Evolutionary conservation across 257 asterid species (phyloP).

Genomic region (Misopates orontium): DNA sequence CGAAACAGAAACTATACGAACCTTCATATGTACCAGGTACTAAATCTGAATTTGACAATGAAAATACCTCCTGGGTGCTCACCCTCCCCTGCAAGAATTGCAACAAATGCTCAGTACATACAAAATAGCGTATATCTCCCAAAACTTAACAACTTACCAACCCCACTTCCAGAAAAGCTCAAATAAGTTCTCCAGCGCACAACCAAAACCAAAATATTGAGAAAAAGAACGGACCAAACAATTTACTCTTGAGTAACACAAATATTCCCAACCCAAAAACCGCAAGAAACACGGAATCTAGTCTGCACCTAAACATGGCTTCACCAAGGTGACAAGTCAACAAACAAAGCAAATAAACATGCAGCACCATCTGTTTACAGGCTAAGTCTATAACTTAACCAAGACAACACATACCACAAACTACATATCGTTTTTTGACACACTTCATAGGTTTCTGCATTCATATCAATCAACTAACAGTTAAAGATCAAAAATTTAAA

Average conservation of each 20-base stretch:
- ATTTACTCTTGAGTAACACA: no score
- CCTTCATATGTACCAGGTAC: constrained; percentile 99
- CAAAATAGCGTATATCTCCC: not conserved
- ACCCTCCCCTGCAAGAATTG: constrained; percentile 74
- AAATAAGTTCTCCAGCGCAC: not conserved
- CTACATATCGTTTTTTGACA: not conserved
- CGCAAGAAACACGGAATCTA: not conserved
- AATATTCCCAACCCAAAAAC: not conserved
- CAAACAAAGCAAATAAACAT: not conserved
- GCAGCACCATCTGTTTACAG: no score
- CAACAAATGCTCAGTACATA: constrained; percentile 16
- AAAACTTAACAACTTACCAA: not conserved
- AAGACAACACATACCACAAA: not conserved
- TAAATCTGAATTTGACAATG: constrained; percentile 80
- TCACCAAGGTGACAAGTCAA: not conserved
- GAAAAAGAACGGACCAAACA: not conserved
- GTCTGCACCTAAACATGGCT: no score
- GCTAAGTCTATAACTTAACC: no score
- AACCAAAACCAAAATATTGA: not conserved
- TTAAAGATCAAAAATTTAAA: not conserved
- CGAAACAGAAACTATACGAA: constrained; percentile 21
- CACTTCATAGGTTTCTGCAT: not conserved
- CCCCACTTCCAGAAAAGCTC: not conserved
- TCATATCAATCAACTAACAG: constrained; percentile 2
- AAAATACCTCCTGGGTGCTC: constrained; percentile 82